Conservation (phyloP, 352 stramenopile species). For the Hyaloperonospora arabidopsidis region DNA sequence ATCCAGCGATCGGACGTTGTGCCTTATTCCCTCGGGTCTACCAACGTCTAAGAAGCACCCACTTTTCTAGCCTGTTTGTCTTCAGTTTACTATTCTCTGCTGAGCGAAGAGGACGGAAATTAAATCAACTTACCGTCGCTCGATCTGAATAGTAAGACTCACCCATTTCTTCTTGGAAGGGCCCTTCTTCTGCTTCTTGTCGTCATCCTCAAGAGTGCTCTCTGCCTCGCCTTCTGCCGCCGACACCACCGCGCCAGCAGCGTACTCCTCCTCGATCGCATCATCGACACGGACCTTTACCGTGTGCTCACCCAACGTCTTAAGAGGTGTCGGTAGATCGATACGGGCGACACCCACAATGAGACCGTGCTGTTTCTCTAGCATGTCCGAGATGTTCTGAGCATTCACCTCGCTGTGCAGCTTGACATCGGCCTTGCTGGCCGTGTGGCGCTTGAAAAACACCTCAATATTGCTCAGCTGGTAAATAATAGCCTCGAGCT, state of each 20-base stretch:
- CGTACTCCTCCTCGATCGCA: slow-evolving; percentile 61
- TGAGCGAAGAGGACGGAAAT: too few relatives aligned
- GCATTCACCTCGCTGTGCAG: slow-evolving; percentile 67
- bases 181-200: slow-evolving; percentile 34
- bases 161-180: slow-evolving; percentile 75
- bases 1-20: too few relatives aligned
- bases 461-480: slow-evolving; percentile 53
- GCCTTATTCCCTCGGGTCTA: too few relatives aligned
- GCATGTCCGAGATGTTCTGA: slow-evolving; percentile 80
- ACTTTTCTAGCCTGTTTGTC: too few relatives aligned
- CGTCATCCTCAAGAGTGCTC: slow-evolving; percentile 20
- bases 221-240: slow-evolving; percentile 16
- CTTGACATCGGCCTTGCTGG: slow-evolving; percentile 46
- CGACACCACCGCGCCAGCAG: slow-evolving; percentile 24
- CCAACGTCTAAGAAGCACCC: too few relatives aligned
- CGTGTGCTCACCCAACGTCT: slow-evolving; percentile 70
- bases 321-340: slow-evolving; percentile 62
- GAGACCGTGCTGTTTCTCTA: slow-evolving; percentile 78
- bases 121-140: slow-evolving; percentile 47
- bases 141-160: slow-evolving; percentile 49
- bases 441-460: slow-evolving; percentile 76
- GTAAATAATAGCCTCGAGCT: slow-evolving; percentile 54
- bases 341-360: slow-evolving; percentile 76
- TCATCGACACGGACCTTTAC: slow-evolving; percentile 82
- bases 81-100: too few relatives aligned